Evolutionary conservation across 768 basidiomycete species (phyloP), one percentile per base, ranked within the genome.

Genomic region (Sistotremastrum suecicum): DNA sequence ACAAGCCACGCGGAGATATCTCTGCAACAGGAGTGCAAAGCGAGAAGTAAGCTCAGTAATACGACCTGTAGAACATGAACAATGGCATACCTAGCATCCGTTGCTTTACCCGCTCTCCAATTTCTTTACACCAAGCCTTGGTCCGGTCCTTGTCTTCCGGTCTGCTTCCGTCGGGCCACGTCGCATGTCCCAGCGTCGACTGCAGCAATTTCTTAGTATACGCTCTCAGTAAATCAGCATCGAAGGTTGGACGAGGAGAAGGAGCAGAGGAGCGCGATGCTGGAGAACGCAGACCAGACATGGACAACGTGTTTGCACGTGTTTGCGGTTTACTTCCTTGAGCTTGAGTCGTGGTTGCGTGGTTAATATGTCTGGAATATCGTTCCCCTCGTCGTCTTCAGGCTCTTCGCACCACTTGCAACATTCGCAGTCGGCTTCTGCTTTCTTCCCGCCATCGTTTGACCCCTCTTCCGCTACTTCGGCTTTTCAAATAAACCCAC

Each of bases 171-270:
- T 78, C 75, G 33, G 78, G 72, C 86, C 85, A 90, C 7, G 71
- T 57, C 45, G 69, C 71, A 43, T 63, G 68, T 47, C 80, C 72
- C 37, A 90, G 68, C 1, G 78, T 83, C 4, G 78, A 72, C 48
- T 78, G 69, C 45, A 89, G 66, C 43, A 89, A 74, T 56, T 81
- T 82, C 69, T 83, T 88, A 63, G 85, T 83, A 64, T 90, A 90
- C 20, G 75, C 67, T 50, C 76, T 79, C 46, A 89, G 70, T 31
- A 76, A 64, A 45, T 84, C 83, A 1, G 75, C 59, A 59, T 89
- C 86, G 60, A 90, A 90, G 43, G 58, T 55, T 48, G 66, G 65
- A 41, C 75, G 72, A 42, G 70, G 61, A 55, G 72, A 82, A 5
- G 78, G 59, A 39, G 76, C 75, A 49, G 73, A 65, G 8, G 80